Base-by-base conservation (phyloP, 345 rosid species). In the Moricandia moricandioides region DNA sequence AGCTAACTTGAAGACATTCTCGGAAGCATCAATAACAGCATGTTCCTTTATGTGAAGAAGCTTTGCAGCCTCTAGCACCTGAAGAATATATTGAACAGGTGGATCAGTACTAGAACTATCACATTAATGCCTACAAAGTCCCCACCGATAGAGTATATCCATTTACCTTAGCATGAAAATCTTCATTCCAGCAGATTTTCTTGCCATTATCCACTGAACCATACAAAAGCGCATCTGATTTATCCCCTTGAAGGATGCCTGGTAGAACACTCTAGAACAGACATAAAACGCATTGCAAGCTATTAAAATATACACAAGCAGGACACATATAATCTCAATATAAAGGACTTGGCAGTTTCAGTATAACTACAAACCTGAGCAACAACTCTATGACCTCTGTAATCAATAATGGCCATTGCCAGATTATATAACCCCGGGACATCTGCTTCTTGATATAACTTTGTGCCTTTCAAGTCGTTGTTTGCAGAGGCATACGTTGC, bases 121-220 rank as follows among this genome's bases (percentile, higher is more conserved):
- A 65, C 47, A 58, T 34, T 9, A 49, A 58, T 40, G 72, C 72
- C 26, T 58, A 58, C 26, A 5, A 54, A 35, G 47, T 67, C 40
- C n/a, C n/a, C n/a, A n/a, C n/a, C n/a, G n/a, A n/a, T n/a, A n/a
- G n/a, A n/a, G 65, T 51, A 72, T 49, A 71, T 40, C 9, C 26
- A 68, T 79, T 82, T 78, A 92, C 97, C 97, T 95, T 95, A 33
- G 89, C 86, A 82, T 95, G 99, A 74, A 95, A 92, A 79, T 84
- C 97, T 80, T 92, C 90, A 72, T 88, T 92, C 99, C 99, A 92
- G 85, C 98, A 86, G 64, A 95, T 92, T 76, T 95, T 95, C 86
- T 95, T 95, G 76, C 99, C 99, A 82, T 95, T 95, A 80, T 92
- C 99, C 62, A 95, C 97, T 51, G 99, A 95, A 79, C 99, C 99